Base-by-base conservation (phyloP, 2,329 filamentous ascomycete genomes). In the Monosporascus sp. region DNA sequence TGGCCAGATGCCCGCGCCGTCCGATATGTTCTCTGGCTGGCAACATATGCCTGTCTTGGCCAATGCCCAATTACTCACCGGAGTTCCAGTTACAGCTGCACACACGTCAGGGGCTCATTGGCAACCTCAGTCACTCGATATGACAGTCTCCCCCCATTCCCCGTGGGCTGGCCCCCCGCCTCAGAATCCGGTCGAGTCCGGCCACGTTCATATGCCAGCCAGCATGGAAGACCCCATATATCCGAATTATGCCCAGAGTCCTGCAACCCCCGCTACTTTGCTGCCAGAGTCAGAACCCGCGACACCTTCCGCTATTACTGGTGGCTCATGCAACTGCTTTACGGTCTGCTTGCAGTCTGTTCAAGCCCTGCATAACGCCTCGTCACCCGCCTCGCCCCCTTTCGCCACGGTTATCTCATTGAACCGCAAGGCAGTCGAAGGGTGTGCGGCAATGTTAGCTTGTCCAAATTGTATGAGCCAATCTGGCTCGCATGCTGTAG, bases 401-500 rank as follows among this genome's bases (percentile, higher is more conserved):
- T 76, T 79, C 51, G 75, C 78, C 49, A 58, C 73, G 2, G 72
- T 78, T 3, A 63, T 79, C 4, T 70, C 67, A 11, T 65, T 77
- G 37, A 79, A 77, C 60, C 70, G 73, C 22, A 76, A 73, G 54
- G 77, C 77, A 0, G 73, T 80, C 14, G 74, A 77, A 43, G 72
- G 68, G n/a, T 79, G 77, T 54, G 70, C 72, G 1, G 65, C 68
- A 1, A 76, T 80, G 73, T 68, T 80, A 3, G 65, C 67, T 20
- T 80, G 77, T 59, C 50, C 65, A 0, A 65, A 66, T 24, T 80
- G 77, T 62, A 73, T 78, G 66, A 71, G 66, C 52, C 67, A 69
- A 14, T 71, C 71, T 1, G 74, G 72, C 2, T 72, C 69, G 3
- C 72, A 76, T 48, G 77, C 76, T 1, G 68, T 72, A 0, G 71